Evolutionary conservation across 208 protist species (phyloP), one percentile per base, ranked within the genome.

Genomic region (Leishmania martiniquensis): DNA sequence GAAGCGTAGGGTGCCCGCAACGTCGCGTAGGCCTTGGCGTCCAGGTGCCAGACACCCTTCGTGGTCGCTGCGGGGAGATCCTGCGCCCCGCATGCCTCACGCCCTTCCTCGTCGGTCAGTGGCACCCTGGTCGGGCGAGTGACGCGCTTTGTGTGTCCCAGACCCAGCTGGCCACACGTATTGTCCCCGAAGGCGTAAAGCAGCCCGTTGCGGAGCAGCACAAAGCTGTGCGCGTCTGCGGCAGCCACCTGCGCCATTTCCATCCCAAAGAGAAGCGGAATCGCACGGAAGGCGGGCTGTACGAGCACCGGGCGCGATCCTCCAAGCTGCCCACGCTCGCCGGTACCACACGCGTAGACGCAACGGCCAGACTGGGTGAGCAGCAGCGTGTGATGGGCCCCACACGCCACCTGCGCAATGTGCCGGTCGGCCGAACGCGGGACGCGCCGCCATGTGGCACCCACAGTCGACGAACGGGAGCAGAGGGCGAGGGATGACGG

Each of bases 121-220:
- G 75, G 74, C 15, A 84, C 80, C 34, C 51, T 13, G 10, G 80
- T 84, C 5, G 80, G 80, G 22, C 55, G 57, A 29, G 0, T 59
- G 37, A 76, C 84, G 2, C 83, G 84, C 44, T 82, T 74, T 22
- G 88, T 93, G 74, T 89, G 83, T 44, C 93, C 93, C 34, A 94
- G 67, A 25, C 93, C 93, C 70, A 97, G 82, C 77, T 97, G 93
- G 6, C 93, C 93, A 62, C 86, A 89, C 32, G 78, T 85, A 81
- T 97, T 97, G 72, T 94, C 89, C 37, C 93, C 93, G 78, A 95
- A 97, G 6, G 89, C 91, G 32, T 95, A 85, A 39, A 97, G 82
- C 51, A 88, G 87, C 12, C 91, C 91, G 12, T 89, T 95, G 63
- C 86, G 72, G 12, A 95, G 84, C 59, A 95, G 83, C n/a, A 91